A percentile compares a stretch with the other conserved stretches of the same genome.
phyloP scores from a whole-genome alignment of 2,329 filamentous ascomycete genomes.

The Lachnellula cervina region DNA sequence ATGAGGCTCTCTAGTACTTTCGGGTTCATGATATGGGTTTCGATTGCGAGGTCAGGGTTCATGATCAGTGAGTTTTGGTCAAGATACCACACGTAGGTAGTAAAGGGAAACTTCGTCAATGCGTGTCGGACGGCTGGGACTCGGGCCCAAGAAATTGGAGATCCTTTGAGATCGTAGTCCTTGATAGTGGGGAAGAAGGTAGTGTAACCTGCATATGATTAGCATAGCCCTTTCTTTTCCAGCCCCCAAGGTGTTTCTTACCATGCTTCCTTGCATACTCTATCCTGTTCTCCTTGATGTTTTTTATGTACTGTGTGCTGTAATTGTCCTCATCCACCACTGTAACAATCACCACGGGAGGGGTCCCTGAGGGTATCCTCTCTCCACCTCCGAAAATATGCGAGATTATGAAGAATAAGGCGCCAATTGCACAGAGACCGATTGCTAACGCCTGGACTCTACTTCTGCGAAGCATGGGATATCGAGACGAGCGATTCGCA shows the following conservation, averaged over 20 bases:
- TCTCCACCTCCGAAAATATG: constrained; percentile 25
- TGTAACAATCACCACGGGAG: constrained; percentile 75
- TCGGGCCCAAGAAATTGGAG: constrained; percentile 65
- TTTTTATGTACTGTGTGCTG: constrained; percentile 62
- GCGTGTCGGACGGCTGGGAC: constrained; percentile 87
- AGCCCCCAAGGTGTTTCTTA: constrained; percentile 39
- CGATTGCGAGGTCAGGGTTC: constrained; percentile 67
- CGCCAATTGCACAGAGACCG: constrained; percentile 28
- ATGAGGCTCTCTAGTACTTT: constrained; percentile 69
- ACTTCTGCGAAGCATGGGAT: constrained; percentile 53
- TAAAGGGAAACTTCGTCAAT: constrained; percentile 71
- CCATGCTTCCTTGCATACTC: constrained; percentile 84
- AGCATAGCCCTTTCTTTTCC: constrained; percentile 6
- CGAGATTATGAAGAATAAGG: constrained; percentile 57
- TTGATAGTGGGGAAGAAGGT: constrained; percentile 75
- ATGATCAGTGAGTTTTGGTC: constrained; percentile 84
- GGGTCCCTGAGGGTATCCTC: constrained; percentile 46
- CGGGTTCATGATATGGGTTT: constrained; percentile 64
- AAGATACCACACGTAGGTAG: constrained; percentile 80
- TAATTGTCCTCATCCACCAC: constrained; percentile 65
- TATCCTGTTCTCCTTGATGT: constrained; percentile 75
- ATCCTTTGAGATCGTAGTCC: constrained; percentile 66
- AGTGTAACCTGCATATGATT: constrained; percentile 62
- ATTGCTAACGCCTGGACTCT: constrained; percentile 57
- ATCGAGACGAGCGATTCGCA: constrained; percentile 52